phyloP scores from a whole-genome alignment of 176 grass and related monocot species.

The Puccinellia tenuiflora region DNA sequence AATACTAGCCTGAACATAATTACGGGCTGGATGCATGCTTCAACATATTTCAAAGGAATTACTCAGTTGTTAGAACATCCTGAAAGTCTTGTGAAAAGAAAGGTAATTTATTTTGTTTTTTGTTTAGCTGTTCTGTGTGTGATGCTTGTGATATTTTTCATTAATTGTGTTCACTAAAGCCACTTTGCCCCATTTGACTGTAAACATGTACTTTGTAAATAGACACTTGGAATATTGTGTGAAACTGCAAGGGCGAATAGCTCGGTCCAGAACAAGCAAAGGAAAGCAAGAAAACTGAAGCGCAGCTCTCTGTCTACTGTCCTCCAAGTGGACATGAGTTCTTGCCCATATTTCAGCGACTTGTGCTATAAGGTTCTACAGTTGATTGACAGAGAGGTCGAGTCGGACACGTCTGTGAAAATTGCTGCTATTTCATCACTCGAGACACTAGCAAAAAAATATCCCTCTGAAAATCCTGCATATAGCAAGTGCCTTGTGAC shows the following conservation, averaged over 20 bases:
- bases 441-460: constrained; percentile 70
- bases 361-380: constrained; percentile 74
- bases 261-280: constrained; percentile 56
- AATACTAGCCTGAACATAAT: constrained; percentile 51
- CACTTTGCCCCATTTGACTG: neutral
- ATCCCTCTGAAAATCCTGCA: constrained; percentile 55
- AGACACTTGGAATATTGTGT: constrained; percentile 71
- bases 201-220: constrained; percentile 31
- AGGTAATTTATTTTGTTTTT: constrained; percentile 57
- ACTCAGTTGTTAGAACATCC: constrained; percentile 62
- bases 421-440: constrained; percentile 81
- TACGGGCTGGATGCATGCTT: constrained; percentile 69
- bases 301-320: constrained; percentile 23
- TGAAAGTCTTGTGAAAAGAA: constrained; percentile 69
- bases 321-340: constrained; percentile 44
- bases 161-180: constrained; percentile 11
- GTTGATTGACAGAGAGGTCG: constrained; percentile 45
- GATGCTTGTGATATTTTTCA: constrained; percentile 24
- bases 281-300: constrained; percentile 42
- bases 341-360: constrained; percentile 42
- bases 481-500: constrained; percentile 54
- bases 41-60: constrained; percentile 72
- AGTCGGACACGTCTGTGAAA: constrained; percentile 46
- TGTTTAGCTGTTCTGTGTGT: constrained; percentile 12
- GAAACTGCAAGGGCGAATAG: constrained; percentile 63